Evolutionary conservation across 345 rosid genomes (phyloP), one percentile per base, ranked within the genome.

Genomic region (Heritiera fomes): DNA sequence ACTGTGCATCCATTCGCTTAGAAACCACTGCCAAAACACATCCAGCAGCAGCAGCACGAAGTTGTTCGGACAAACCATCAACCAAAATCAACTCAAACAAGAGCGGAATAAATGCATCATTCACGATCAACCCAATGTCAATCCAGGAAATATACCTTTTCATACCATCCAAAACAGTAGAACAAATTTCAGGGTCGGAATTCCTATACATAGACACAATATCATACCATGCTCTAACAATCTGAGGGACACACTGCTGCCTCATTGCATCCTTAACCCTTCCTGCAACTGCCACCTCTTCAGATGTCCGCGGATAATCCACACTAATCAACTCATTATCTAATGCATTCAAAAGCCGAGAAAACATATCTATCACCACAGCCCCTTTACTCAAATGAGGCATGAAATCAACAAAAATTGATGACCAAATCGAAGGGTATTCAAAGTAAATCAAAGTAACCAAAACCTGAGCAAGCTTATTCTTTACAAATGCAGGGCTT

Each of bases 221-320:
- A 81, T 89, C 91, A 64, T 92, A 96, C 97, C 98, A 96, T 0
- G 91, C 90, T 79, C 87, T 84, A 70, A 93, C 99, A 70, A 96
- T 93, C 88, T 90, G 97, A 75, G 91, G 84, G n/a, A 92, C 84
- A 81, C 98, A 94, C 78, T 93, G 98, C 82, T 85, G 92, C 93
- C 99, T 90, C 97, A 96, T 93, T 3, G 99, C 93, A 83, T 96
- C 98, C 90, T 93, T 96, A 62, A 94, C 93, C 78, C 86, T 87
- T n/a, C 76, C 88, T 3, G 97, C 97, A 13, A 86, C 97, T 1
- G 86, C 82, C 45, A 88, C 77, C 81, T 96, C 97, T 55, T 92
- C 94, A 0, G 88, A 28, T 1, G 86, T 83, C 81, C 95, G 86
- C 0, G 97, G 95, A 71, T 92, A 96, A 88, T 96, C 99, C 81